phyloP scores from a whole-genome alignment of 225 moss, liverwort and hornwort species.

The Pseudisothecium myosuroides region DNA sequence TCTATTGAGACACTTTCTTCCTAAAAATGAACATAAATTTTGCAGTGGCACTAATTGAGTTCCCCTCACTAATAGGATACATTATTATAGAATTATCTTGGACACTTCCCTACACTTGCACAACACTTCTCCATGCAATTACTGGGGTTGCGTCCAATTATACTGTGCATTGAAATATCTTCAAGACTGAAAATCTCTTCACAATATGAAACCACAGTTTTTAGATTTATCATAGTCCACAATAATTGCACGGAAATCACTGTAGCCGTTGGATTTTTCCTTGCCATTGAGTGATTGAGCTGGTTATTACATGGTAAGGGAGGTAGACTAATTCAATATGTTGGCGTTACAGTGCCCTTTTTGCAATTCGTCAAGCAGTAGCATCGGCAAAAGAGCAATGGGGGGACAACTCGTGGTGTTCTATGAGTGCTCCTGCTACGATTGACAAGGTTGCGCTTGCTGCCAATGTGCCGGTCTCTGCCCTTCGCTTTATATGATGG shows the following conservation, averaged over 20 bases:
- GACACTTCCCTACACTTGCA: not conserved
- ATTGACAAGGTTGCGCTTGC: slow-evolving; percentile 61
- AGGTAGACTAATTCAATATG: not conserved
- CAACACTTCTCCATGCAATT: not conserved
- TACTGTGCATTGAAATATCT: not conserved
- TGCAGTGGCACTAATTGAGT: not conserved
- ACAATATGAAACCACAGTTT: too few relatives aligned
- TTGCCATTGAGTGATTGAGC: not conserved
- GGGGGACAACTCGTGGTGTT: slow-evolving; percentile 53
- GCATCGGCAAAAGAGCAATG: slow-evolving; percentile 46
- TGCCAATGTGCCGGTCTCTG: slow-evolving; percentile 28
- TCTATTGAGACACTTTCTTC: too few relatives aligned
- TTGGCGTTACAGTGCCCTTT: slow-evolving; percentile 39
- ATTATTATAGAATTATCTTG: not conserved
- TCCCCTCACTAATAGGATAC: not conserved
- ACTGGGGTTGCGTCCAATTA: not conserved
- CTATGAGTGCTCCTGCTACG: slow-evolving; percentile 61
- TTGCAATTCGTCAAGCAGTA: slow-evolving; percentile 67
- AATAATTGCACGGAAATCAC: not conserved
- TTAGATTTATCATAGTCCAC: not conserved
- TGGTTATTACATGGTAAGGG: not conserved
- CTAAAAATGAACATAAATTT: not conserved
- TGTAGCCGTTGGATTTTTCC: not conserved
- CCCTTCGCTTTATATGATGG: slow-evolving; percentile 17
- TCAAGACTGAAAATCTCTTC: not conserved